These are phyloP conservation scores for Fusarium secorum DNA, from an alignment of 2,329 filamentous ascomycete species.

Conservation along the genomic window DNA sequence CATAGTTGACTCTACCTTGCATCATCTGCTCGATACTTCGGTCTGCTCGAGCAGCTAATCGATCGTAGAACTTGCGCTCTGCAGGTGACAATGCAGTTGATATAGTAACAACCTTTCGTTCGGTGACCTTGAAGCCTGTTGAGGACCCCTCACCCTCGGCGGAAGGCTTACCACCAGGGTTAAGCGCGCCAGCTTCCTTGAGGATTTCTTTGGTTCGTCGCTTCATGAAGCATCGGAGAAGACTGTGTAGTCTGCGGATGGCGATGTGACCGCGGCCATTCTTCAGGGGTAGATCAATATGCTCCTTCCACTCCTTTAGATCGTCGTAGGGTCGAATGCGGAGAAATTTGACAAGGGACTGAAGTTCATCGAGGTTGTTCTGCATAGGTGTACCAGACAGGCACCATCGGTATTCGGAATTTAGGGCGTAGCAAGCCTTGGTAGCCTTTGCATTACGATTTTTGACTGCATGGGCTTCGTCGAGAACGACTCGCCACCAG, in stretches of 20 bases:
- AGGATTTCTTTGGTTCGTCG: conserved; percentile 97
- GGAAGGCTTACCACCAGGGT: conserved; percentile 73
- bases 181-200: conserved; percentile 83
- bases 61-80: conserved; percentile 86
- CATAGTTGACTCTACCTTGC: conserved; percentile 84
- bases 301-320: conserved; percentile 84
- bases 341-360: conserved; percentile 91
- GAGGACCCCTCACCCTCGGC: conserved; percentile 61
- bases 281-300: conserved; percentile 90
- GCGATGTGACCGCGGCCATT: conserved; percentile 88
- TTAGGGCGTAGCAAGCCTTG: conserved; percentile 86
- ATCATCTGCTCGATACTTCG: conserved; percentile 90
- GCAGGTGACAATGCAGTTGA: conserved; percentile 78
- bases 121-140: conserved; percentile 86
- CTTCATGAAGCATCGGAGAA: conserved; percentile 96
- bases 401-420: conserved; percentile 93
- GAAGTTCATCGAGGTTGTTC: conserved; percentile 95
- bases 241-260: conserved; percentile 83
- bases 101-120: conserved; percentile 85
- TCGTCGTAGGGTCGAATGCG: conserved; percentile 92
- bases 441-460: conserved; percentile 96
- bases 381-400: conserved; percentile 97
- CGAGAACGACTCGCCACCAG: conserved; percentile 95
- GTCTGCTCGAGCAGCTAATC: conserved; percentile 84
- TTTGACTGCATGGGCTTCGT: conserved; percentile 98